Evolutionary conservation across 768 basidiomycete genomes (phyloP).

Genomic region (Mycena polygramma): DNA sequence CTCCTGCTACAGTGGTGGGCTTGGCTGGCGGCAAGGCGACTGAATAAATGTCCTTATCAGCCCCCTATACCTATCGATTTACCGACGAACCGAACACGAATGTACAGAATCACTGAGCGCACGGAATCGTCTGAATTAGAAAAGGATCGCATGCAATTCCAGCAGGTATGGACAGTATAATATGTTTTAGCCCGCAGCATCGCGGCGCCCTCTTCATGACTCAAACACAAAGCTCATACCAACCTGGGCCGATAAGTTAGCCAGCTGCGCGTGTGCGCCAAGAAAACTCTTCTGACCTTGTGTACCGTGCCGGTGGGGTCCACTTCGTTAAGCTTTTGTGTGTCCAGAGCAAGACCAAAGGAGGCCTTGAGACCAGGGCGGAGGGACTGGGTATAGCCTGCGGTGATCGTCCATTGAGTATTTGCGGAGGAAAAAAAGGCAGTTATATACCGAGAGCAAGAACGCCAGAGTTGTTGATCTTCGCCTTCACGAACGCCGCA

Average conservation of each 20-base stretch:
- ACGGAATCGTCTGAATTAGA: not conserved
- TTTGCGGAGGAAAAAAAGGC: slow-evolving; percentile 16
- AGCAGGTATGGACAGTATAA: slow-evolving; percentile 29
- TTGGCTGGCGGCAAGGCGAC: too few species aligned
- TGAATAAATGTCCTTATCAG: too few species aligned
- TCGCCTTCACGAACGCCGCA: slow-evolving; percentile 95
- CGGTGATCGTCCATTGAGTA: slow-evolving; percentile 27
- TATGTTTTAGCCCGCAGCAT: slow-evolving; percentile 18
- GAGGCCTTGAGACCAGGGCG: slow-evolving; percentile 93
- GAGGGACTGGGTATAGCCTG: slow-evolving; percentile 93
- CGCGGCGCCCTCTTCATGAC: slow-evolving; percentile 59
- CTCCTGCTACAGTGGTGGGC: slow-evolving; percentile 41
- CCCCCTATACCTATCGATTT: slow-evolving; percentile 27
- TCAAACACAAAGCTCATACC: slow-evolving; percentile 84
- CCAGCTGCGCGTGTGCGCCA: not conserved
- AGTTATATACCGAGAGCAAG: slow-evolving; percentile 77
- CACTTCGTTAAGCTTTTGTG: slow-evolving; percentile 87
- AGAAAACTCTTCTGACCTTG: slow-evolving; percentile 62
- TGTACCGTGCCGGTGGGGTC: slow-evolving; percentile 76
- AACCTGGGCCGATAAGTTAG: slow-evolving; percentile 56
- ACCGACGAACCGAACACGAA: slow-evolving; percentile 27
- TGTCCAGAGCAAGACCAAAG: slow-evolving; percentile 96
- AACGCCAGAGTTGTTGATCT: slow-evolving; percentile 97
- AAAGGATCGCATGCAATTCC: slow-evolving; percentile 27
- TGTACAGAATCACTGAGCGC: slow-evolving; percentile 31